These are phyloP conservation scores for Aspergillus texensis DNA, from an alignment of 2,329 filamentous ascomycete species.

Conservation along the genomic window DNA sequence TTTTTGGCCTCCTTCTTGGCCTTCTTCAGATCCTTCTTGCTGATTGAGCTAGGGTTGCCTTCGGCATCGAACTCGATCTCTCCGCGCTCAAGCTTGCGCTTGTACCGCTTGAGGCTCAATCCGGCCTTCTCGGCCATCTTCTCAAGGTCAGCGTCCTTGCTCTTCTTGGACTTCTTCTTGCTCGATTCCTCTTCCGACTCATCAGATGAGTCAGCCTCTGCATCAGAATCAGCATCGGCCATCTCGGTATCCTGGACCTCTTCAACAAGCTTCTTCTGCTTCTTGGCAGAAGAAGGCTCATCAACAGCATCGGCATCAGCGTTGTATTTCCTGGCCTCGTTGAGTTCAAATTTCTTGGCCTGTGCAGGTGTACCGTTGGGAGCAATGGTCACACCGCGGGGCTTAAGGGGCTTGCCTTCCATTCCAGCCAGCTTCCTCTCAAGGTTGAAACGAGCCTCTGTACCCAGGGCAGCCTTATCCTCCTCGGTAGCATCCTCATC, in stretches of 20 bases:
- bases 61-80: conserved; percentile 69
- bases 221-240: conserved; percentile 43
- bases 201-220: conserved; percentile 31
- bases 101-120: conserved; percentile 74
- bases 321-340: conserved; percentile 94
- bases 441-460: conserved; percentile 55
- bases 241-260: conserved; percentile 51
- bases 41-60: conserved; percentile 67
- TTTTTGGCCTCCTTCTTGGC: conserved; percentile 65
- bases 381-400: conserved; percentile 73
- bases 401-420: conserved; percentile 86
- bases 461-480: conserved; percentile 80
- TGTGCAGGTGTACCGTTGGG: conserved; percentile 68
- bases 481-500: conserved; percentile 81
- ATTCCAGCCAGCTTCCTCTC: conserved; percentile 59
- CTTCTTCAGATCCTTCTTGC: conserved; percentile 79
- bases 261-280: conserved; percentile 51
- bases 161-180: conserved; percentile 47
- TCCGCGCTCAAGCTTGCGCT: conserved; percentile 75
- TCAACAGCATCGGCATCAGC: conserved; percentile 84
- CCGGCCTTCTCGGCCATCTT: conserved; percentile 67
- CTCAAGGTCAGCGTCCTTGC: conserved; percentile 54
- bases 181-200: conserved; percentile 32
- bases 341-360: conserved; percentile 77
- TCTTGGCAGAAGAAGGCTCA: conserved; percentile 54